phyloP scores from a whole-genome alignment of 1,139 yeast genomes.

The Taphrina populina region DNA sequence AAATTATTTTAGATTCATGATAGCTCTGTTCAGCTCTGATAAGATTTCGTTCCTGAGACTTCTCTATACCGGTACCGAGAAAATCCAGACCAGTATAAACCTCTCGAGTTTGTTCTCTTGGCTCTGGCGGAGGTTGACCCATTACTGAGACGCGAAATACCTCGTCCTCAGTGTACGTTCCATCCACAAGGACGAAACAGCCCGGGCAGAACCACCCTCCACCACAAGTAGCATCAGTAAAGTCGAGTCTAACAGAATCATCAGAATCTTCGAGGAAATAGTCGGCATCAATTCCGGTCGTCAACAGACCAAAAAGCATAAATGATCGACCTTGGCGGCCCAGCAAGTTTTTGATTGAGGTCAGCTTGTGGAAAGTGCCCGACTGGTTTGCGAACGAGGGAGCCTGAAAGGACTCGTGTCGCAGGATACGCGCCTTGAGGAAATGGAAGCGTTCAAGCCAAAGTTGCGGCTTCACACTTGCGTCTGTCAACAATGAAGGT shows the following conservation, averaged over 20 bases:
- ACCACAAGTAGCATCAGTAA: constrained; percentile 60
- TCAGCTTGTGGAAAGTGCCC: constrained; percentile 54
- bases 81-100: constrained; percentile 79
- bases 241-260: constrained; percentile 70
- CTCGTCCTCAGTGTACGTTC: constrained; percentile 68
- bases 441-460: constrained; percentile 55
- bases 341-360: constrained; percentile 74
- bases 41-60: constrained; percentile 57
- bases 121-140: constrained; percentile 87
- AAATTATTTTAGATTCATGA: constrained; percentile 57
- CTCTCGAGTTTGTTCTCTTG: constrained; percentile 62
- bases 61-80: constrained; percentile 68
- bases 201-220: constrained; percentile 78
- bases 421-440: constrained; percentile 64
- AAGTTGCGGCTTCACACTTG: constrained; percentile 39
- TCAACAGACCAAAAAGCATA: constrained; percentile 71
- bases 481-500: constrained; percentile 40
- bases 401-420: constrained; percentile 72
- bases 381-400: constrained; percentile 44
- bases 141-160: constrained; percentile 72
- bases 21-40: constrained; percentile 58
- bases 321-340: constrained; percentile 82
- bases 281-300: constrained; percentile 63
- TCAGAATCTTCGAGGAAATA: constrained; percentile 79
- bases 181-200: constrained; percentile 77